Conservation (phyloP, 106 monocot genomes). For the Hemerocallis citrina region DNA sequence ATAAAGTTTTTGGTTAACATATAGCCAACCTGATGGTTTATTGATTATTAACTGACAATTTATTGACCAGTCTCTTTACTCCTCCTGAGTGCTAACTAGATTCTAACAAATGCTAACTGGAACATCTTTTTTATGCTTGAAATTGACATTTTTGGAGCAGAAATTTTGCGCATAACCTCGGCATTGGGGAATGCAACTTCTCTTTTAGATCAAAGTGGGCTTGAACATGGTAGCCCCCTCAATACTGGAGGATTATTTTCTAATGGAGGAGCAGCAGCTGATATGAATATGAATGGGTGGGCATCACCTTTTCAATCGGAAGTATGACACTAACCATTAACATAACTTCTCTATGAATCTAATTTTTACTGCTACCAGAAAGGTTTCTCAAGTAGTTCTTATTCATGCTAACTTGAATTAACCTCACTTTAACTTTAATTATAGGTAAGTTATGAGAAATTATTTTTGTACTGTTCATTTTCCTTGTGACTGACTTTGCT, state of each 20-base stretch:
- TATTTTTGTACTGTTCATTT: neutral
- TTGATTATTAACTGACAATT: neutral
- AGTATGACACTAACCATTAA: conserved; percentile 87
- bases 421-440: conserved; percentile 19
- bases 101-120: conserved; percentile 53
- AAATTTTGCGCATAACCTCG: conserved; percentile 78
- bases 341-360: conserved; percentile 56
- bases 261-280: conserved; percentile 59
- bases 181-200: conserved; percentile 80
- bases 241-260: conserved; percentile 70
- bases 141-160: conserved; percentile 68
- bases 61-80: conserved; percentile 12
- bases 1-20: too few species aligned
- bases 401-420: conserved; percentile 24
- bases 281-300: conserved; percentile 67
- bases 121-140: conserved; percentile 47
- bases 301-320: conserved; percentile 68
- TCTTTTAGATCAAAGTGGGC: conserved; percentile 64
- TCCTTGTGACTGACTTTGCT: neutral
- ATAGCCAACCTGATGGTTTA: neutral
- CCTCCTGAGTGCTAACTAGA: conserved; percentile 23
- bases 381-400: neutral
- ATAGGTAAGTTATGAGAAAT: too few species aligned
- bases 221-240: conserved; percentile 75
- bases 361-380: conserved; percentile 25